A percentile compares a stretch with the other conserved stretches of the same genome.
Evolutionary conservation across 169 alveolate species (phyloP).

Genomic region (Miamiensis avidus): DNA sequence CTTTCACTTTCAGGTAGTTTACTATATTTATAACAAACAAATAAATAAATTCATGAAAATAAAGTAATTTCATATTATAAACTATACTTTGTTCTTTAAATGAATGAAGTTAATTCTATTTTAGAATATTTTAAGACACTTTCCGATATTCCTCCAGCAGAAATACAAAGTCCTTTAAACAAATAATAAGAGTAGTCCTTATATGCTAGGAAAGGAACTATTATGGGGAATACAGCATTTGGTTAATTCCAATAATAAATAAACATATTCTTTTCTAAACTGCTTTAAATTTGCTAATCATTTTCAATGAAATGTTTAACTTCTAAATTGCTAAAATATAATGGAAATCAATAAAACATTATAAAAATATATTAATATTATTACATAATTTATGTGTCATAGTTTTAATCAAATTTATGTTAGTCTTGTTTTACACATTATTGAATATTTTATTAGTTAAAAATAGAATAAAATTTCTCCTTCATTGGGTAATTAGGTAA

Average conservation of each 20-base stretch:
- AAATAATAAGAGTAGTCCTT: conserved; percentile 53
- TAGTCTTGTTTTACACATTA: conserved; percentile 42
- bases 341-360: no score
- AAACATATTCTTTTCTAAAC: conserved; percentile 19
- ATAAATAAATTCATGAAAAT: conserved; percentile 13
- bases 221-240: conserved; percentile 64
- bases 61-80: conserved; percentile 25
- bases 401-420: conserved; percentile 53
- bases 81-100: conserved; percentile 46
- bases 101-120: conserved; percentile 47
- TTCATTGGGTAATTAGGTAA: conserved; percentile 34
- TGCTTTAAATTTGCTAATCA: background rate
- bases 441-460: conserved; percentile 41
- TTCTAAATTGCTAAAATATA: background rate
- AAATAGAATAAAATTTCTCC: conserved; percentile 45
- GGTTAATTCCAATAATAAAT: conserved; percentile 74
- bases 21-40: no score
- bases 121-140: conserved; percentile 66
- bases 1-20: background rate
- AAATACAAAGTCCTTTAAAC: conserved; percentile 70
- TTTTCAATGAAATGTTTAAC: no score
- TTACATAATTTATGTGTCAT: conserved; percentile 53
- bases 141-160: conserved; percentile 84
- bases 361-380: no score
- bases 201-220: conserved; percentile 64